Evolutionary conservation across 371 early-diverging fungal genomes (phyloP), one percentile per base, ranked within the genome.

Genomic region (Mortierella sp.): DNA sequence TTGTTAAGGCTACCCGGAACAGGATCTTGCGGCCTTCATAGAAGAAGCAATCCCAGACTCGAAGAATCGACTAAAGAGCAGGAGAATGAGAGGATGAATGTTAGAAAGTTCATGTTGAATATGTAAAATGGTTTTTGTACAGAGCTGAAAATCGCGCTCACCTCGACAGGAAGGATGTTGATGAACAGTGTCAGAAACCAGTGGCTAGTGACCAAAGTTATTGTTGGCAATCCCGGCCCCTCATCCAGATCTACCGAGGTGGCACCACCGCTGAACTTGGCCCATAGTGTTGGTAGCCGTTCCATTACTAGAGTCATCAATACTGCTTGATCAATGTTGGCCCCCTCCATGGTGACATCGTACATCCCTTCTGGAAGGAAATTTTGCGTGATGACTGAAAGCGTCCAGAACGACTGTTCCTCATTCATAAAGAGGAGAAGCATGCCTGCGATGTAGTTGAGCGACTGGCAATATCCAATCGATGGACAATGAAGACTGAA

Each of bases 151-250:
- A n/a, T n/a, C n/a, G n/a, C 34, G 10, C 34, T 72, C 82, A 86
- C 89, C 82, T 92, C 94, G 16, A 89, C 82, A 0, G 95, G 95
- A 24, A 94, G 71, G 30, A 91, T 86, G 58, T 91, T 90, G 58
- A 94, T 89, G 62, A 91, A 95, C 5, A 93, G 70, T 0, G 94
- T 93, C 65, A 92, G 71, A 67, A 94, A 93, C 95, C 95, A 95
- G 51, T 89, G 94, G 48, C 88, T 91, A 8, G 93, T 93, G 16
- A 92, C 88, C 52, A 94, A 81, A 1, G 89, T 90, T 26, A 94
- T 81, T 14, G 91, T 84, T 2, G 93, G 91, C 67, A 93, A 67
- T 1, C 86, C 83, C 1, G 78, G 79, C 21, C 89, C 86, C 0
- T 82, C 74, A 27, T 80, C 81, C 46, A 84, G 84, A 43, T 82